Evolutionary conservation across 192 early-diverging fungal genomes (phyloP).

Genomic region (Coemansia sp.): DNA sequence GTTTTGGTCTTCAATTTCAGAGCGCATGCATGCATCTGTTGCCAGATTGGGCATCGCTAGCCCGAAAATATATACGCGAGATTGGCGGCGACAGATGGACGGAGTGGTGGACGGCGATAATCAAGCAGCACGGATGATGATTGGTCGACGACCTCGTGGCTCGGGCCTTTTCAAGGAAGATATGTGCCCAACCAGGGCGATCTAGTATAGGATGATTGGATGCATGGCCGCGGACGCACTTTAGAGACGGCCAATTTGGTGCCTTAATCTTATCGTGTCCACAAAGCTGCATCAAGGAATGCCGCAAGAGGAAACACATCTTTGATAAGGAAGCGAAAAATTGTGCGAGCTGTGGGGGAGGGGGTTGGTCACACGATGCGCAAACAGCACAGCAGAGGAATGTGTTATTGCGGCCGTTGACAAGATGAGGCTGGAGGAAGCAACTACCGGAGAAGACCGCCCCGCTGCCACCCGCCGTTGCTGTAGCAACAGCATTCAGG

Average conservation of each 20-base stretch:
- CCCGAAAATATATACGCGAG: slow-evolving; percentile 6
- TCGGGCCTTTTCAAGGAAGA: slow-evolving; percentile 11
- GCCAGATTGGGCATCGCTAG: background rate
- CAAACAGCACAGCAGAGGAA: background rate
- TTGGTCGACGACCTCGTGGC: slow-evolving; percentile 5
- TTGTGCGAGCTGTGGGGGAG: slow-evolving; percentile 4
- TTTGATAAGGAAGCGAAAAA: background rate
- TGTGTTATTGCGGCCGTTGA: background rate
- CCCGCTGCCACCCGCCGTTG: background rate
- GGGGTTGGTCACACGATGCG: slow-evolving; percentile 10
- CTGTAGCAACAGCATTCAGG: background rate
- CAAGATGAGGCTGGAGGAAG: background rate
- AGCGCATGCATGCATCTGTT: background rate
- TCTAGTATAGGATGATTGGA: background rate
- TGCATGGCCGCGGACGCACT: slow-evolving; percentile 1
- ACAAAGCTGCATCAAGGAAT: background rate
- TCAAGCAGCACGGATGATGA: background rate
- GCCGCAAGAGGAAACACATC: background rate
- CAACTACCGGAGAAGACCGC: background rate
- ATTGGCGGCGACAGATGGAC: too few species aligned
- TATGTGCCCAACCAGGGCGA: too few species aligned
- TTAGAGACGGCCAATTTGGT: background rate
- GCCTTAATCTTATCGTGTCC: background rate
- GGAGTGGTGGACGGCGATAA: background rate
- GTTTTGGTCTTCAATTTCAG: background rate